Base-by-base conservation (phyloP, 805 yeast species). In the Yamadazyma ubonensis region DNA sequence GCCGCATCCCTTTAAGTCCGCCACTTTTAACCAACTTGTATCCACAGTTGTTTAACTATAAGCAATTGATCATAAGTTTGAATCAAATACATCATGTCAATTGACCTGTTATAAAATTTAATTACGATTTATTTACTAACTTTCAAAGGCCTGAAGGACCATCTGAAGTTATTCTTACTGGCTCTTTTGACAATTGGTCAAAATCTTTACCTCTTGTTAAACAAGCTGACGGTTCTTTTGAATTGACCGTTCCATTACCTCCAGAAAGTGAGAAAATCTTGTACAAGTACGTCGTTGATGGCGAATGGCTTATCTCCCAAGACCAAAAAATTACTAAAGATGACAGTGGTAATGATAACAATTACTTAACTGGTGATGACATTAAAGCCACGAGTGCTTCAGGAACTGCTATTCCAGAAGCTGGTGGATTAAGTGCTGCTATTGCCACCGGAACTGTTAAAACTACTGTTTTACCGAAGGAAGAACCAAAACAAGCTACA, bases 251-350 rank as follows among this genome's bases (percentile, higher is more conserved):
- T 38, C 87, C 87, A 16, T 65, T 80, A 37, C 67, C 68, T 14
- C 36, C 63, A n/a, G 59, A 66, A 20, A 65, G 53, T 16, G 68
- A 58, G 36, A 65, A 66, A 51, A 56, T 79, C 29, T 59, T 65
- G 16, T 79, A 73, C 65, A 79, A 79, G 64, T 83, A 76, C 54
- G 75, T 83, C 41, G 89, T 83, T 31, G 89, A 83, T 56, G 87
- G 82, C 33, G 74, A 73, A 33, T 83, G 89, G 89, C 54, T 58
- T 17, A 68, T 70, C 17, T 63, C 70, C 14, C 56, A 58, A 1
- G 38, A 50, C 23, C 71, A 73, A 45, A 60, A 60, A 30, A 58
- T 64, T 20, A 73, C 73, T 42, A 65, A 60, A 28, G 83, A 78
- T 50, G 71, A 58, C 8, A 55, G 63, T 27, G 83, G 83, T 17